Percentiles rank a stretch among this genome's conserved stretches.
Evolutionary conservation across 2,329 filamentous ascomycete genomes (phyloP).

Genomic region (Tolypocladium sp.): DNA sequence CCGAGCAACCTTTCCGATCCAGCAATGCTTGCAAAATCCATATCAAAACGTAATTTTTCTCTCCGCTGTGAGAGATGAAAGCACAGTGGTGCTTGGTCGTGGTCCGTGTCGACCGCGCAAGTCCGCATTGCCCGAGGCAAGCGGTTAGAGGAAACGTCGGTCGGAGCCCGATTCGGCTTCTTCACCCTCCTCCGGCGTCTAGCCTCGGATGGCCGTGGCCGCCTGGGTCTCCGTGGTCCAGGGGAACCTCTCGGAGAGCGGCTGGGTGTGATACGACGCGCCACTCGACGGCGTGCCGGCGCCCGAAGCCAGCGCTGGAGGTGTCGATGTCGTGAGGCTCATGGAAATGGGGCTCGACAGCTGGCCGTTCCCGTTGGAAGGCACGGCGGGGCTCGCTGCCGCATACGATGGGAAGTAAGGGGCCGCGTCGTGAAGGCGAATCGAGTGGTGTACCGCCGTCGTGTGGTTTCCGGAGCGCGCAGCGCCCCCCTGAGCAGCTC

Average conservation of each 20-base stretch:
- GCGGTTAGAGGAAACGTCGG: neutral
- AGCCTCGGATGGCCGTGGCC: conserved; percentile 38
- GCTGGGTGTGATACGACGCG: conserved; percentile 27
- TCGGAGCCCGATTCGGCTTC: neutral
- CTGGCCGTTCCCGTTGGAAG: conserved; percentile 11
- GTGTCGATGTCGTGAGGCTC: conserved; percentile 31
- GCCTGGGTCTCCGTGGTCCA: conserved; percentile 37
- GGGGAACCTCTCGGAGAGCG: conserved; percentile 35
- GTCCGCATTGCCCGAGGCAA: neutral
- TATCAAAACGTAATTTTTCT: neutral
- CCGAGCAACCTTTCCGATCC: neutral
- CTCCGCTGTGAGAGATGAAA: neutral
- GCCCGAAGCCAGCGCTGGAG: conserved; percentile 35
- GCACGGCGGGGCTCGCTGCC: conserved; percentile 6
- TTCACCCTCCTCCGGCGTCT: conserved; percentile 6
- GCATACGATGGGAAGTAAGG: conserved; percentile 9
- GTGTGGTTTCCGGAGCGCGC: neutral
- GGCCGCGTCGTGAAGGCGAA: conserved; percentile 14
- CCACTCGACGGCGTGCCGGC: conserved; percentile 37
- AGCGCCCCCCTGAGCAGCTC: no score
- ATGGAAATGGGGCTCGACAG: conserved; percentile 22
- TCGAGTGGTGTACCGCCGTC: conserved; percentile 8
- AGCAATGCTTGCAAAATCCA: neutral
- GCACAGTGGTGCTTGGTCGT: neutral
- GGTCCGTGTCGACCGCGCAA: neutral